Evolutionary conservation across 31 red algal genomes (phyloP).

Genomic region (Bonnemaisonia californica): DNA sequence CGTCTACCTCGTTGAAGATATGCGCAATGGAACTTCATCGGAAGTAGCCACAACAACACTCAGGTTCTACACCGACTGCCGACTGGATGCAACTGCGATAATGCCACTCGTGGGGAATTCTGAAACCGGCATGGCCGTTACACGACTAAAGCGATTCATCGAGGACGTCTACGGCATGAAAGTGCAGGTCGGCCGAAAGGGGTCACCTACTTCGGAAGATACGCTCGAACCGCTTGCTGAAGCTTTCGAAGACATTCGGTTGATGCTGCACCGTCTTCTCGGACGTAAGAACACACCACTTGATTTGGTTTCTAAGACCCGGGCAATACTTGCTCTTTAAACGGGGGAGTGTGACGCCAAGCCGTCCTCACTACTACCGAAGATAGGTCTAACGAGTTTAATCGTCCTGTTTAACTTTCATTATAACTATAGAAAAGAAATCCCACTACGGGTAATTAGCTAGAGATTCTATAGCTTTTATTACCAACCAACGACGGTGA

Average conservation of each 20-base stretch:
- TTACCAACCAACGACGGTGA: no score
- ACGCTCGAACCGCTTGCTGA: background rate
- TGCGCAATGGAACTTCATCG: background rate
- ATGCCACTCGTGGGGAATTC: background rate
- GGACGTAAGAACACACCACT: slow-evolving; percentile 2
- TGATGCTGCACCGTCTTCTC: background rate
- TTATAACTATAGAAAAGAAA: no score
- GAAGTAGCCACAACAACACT: background rate
- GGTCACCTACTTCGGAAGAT: slow-evolving; percentile 15
- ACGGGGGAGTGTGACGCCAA: no score
- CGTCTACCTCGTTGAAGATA: slow-evolving; percentile 13
- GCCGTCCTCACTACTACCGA: no score
- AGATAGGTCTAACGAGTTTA: no score
- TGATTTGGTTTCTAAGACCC: background rate
- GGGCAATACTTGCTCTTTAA: background rate
- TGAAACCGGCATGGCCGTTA: slow-evolving; percentile 4
- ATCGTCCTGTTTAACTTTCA: no score
- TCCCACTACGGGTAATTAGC: no score
- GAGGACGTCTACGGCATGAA: background rate
- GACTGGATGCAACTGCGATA: background rate
- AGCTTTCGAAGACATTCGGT: background rate
- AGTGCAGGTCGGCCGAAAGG: background rate
- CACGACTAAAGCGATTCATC: background rate
- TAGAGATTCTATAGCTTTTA: no score
- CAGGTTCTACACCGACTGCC: background rate